Evolutionary conservation across 2,329 filamentous ascomycete species (phyloP).

Genomic region (Microsporum ferrugineum): DNA sequence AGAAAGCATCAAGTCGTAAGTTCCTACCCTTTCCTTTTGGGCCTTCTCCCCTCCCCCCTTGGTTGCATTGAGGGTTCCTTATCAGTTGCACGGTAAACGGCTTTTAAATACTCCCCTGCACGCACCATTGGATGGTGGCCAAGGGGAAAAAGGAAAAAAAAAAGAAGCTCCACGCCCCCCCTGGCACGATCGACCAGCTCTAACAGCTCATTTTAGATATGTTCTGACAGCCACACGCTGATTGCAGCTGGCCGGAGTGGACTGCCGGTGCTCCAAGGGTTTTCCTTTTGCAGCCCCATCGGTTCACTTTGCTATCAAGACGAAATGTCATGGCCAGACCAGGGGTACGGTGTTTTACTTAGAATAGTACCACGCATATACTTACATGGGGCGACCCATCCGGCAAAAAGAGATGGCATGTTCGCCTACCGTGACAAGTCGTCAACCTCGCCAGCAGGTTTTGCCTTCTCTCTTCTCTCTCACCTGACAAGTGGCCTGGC

Average conservation of each 20-base stretch:
- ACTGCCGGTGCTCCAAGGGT: neutral
- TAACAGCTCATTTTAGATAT: conserved; percentile 8
- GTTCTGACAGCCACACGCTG: conserved; percentile 12
- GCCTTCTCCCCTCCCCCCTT: neutral
- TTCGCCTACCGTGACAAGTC: neutral
- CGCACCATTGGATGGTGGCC: neutral
- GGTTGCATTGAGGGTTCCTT: neutral
- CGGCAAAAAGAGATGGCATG: too few species aligned
- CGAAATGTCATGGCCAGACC: neutral
- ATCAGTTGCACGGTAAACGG: neutral
- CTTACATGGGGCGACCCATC: too few species aligned
- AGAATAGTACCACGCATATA: too few species aligned
- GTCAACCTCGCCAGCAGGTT: neutral
- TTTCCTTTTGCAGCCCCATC: neutral
- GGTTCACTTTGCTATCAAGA: neutral
- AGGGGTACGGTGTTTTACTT: neutral
- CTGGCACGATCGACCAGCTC: neutral
- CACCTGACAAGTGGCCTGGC: neutral
- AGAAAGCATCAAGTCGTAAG: conserved; percentile 53
- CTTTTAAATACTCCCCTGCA: neutral
- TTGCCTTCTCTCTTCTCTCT: neutral
- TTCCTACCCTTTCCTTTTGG: conserved; percentile 14
- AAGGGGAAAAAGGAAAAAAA: neutral
- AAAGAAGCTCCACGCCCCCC: neutral
- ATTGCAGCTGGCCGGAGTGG: neutral